These are phyloP conservation scores for Mycena pura DNA, from an alignment of 768 basidiomycete genomes.

Conservation along the genomic window DNA sequence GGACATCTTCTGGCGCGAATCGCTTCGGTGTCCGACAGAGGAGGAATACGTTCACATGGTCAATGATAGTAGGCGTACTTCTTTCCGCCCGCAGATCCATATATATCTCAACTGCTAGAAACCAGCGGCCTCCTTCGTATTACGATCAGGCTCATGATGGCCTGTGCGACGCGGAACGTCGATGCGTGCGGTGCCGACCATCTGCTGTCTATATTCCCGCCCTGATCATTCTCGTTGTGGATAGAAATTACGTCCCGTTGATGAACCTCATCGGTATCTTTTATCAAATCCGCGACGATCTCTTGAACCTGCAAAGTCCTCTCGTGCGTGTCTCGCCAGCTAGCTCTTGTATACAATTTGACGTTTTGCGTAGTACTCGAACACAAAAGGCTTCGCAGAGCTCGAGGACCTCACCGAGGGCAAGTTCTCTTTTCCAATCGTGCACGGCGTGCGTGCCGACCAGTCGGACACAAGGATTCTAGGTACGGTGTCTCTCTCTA, in stretches of 20 bases:
- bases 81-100: not conserved
- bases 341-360: not conserved
- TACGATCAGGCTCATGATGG: slow-evolving; percentile 96
- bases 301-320: slow-evolving; percentile 2
- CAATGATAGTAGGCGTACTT: slow-evolving; percentile 72
- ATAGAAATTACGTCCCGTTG: slow-evolving; percentile 3
- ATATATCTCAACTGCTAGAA: slow-evolving; percentile 55
- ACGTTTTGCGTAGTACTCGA: slow-evolving; percentile 65
- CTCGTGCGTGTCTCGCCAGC: not conserved
- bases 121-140: slow-evolving; percentile 93
- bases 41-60: slow-evolving; percentile 96
- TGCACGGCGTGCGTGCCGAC: slow-evolving; percentile 87
- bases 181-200: slow-evolving; percentile 53
- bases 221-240: not conserved
- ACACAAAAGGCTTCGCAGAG: slow-evolving; percentile 90
- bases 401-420: slow-evolving; percentile 95
- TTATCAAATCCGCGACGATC: slow-evolving; percentile 15
- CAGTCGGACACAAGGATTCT: slow-evolving; percentile 79
- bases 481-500: slow-evolving; percentile 58
- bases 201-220: not conserved
- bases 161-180: slow-evolving; percentile 68
- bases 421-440: slow-evolving; percentile 96
- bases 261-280: slow-evolving; percentile 10
- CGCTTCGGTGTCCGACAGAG: slow-evolving; percentile 88
- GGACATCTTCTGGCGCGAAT: slow-evolving; percentile 93